Conservation (phyloP, 1,284 basidiomycete species). For the Rhodotorula sp. region DNA sequence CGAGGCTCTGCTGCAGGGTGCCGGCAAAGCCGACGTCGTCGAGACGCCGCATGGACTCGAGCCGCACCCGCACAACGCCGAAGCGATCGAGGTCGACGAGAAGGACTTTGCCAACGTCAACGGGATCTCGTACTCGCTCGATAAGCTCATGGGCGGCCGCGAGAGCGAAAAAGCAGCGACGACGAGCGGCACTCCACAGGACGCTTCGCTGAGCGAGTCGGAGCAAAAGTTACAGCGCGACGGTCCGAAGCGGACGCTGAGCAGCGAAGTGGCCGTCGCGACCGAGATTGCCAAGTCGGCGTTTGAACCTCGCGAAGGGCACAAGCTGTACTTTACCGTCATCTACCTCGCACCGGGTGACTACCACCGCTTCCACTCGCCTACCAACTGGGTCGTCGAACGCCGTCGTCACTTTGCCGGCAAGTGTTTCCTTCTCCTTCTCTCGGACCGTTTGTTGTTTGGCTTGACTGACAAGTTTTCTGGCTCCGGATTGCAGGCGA, state of each 20-base stretch:
- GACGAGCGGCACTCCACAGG: not conserved
- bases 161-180: too few relatives aligned
- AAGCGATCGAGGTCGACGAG: constrained; percentile 67
- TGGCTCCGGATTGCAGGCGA: constrained; percentile 59
- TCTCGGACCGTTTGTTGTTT: not conserved
- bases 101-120: constrained; percentile 93
- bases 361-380: constrained; percentile 96
- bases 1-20: constrained; percentile 68
- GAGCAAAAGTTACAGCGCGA: constrained; percentile 11
- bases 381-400: constrained; percentile 95
- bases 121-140: constrained; percentile 90
- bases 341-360: constrained; percentile 98
- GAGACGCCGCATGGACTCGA: constrained; percentile 47
- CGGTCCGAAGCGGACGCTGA: constrained; percentile 18
- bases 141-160: constrained; percentile 59
- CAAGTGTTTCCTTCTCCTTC: constrained; percentile 44
- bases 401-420: constrained; percentile 91
- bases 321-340: constrained; percentile 82
- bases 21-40: constrained; percentile 4
- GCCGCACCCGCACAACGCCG: constrained; percentile 53
- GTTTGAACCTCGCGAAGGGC: constrained; percentile 29
- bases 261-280: constrained; percentile 32
- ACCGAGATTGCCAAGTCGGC: constrained; percentile 32
- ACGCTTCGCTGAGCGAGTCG: constrained; percentile 17
- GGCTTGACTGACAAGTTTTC: not conserved